Percentiles rank a stretch among this genome's conserved stretches.
phyloP scores from a whole-genome alignment of 257 asterid genomes.

The Thymus quinquecostatus region DNA sequence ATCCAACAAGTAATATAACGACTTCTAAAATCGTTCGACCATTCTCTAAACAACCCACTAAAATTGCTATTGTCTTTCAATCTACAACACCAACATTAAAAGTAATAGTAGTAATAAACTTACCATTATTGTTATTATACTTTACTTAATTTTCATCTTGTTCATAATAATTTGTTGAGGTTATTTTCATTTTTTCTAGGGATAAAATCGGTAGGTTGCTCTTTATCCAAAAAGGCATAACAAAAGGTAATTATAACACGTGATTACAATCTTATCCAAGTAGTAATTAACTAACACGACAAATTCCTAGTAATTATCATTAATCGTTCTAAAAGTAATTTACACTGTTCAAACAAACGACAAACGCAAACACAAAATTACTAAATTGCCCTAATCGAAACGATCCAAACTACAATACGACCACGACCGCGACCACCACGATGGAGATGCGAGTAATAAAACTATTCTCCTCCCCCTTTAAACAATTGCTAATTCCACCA shows the following conservation, averaged over 20 bases:
- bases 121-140: no score
- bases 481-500: conserved; percentile 16
- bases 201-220: no score
- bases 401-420: conserved; percentile 11
- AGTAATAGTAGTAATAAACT: no score
- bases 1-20: no score
- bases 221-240: background rate
- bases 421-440: background rate
- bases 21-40: no score
- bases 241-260: background rate
- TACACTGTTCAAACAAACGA: conserved; percentile 38
- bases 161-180: no score
- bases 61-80: no score
- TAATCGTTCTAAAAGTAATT: conserved; percentile 38
- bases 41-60: no score
- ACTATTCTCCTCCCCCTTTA: conserved; percentile 28
- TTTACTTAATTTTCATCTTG: no score
- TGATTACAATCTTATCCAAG: conserved; percentile 4
- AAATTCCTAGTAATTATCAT: conserved; percentile 24
- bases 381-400: background rate
- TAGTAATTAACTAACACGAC: conserved; percentile 7
- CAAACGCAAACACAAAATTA: conserved; percentile 18
- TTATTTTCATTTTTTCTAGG: no score
- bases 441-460: background rate
- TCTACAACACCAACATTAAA: no score